Conservation (phyloP, 495 filamentous ascomycete genomes). For the Talaromyces nanjingensis region DNA sequence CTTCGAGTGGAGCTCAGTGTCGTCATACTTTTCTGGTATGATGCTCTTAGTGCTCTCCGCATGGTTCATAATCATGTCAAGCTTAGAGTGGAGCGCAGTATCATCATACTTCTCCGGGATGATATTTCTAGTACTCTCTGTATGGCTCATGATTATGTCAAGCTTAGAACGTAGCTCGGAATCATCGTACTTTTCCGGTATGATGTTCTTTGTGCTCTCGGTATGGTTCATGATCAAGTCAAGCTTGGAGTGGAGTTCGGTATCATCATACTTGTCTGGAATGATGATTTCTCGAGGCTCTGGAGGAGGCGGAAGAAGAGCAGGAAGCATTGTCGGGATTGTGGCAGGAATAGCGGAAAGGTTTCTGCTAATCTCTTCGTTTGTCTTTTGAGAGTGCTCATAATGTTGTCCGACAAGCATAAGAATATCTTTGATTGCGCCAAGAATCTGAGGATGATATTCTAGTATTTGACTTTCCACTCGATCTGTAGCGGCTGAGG, state of each 20-base stretch:
- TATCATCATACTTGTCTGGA: conserved; percentile 49
- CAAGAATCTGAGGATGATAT: conserved; percentile 77
- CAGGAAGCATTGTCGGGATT: conserved; percentile 42
- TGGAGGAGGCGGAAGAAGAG: conserved; percentile 37
- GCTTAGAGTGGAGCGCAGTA: conserved; percentile 65
- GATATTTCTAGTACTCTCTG: no score
- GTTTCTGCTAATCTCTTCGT: conserved; percentile 44
- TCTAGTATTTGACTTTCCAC: conserved; percentile 70
- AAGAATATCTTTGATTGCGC: conserved; percentile 77
- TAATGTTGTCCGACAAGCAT: conserved; percentile 73
- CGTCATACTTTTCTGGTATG: conserved; percentile 45
- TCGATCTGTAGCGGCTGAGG: conserved; percentile 61
- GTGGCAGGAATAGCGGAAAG: conserved; percentile 45
- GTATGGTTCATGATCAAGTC: conserved; percentile 66
- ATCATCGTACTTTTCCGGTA: conserved; percentile 49
- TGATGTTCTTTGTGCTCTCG: conserved; percentile 27
- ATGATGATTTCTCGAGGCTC: conserved; percentile 28
- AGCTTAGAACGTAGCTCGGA: conserved; percentile 63
- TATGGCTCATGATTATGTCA: conserved; percentile 56
- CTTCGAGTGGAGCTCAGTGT: conserved; percentile 61
- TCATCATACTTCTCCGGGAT: conserved; percentile 41
- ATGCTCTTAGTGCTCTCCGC: conserved; percentile 30
- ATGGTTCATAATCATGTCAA: conserved; percentile 72
- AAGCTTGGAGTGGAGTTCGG: conserved; percentile 68
- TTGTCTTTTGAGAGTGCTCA: conserved; percentile 51